Evolutionary conservation across 2,329 filamentous ascomycete species (phyloP).

Genomic region (Zymoseptoria pseudotritici): DNA sequence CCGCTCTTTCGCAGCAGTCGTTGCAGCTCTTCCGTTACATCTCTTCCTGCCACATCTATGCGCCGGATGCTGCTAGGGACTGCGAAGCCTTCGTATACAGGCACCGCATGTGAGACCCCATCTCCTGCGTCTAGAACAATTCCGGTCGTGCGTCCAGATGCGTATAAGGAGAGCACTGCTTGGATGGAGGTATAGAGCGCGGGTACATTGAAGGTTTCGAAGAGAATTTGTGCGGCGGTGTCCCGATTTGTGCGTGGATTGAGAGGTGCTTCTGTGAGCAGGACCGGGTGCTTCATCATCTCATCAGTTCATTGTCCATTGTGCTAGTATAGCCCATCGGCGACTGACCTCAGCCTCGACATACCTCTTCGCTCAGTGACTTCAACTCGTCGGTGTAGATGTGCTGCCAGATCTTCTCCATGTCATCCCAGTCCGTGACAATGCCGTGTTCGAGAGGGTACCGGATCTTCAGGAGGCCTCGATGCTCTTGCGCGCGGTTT

Average conservation of each 20-base stretch:
- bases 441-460: slow-evolving; percentile 97
- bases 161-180: slow-evolving; percentile 91
- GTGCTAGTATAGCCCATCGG: neutral
- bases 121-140: slow-evolving; percentile 94
- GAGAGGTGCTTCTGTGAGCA: slow-evolving; percentile 89
- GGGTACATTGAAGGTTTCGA: slow-evolving; percentile 97
- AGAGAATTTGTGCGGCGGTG: slow-evolving; percentile 91
- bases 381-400: slow-evolving; percentile 95
- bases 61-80: slow-evolving; percentile 91
- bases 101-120: slow-evolving; percentile 93
- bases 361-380: slow-evolving; percentile 90
- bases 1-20: slow-evolving; percentile 83
- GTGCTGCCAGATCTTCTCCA: slow-evolving; percentile 99
- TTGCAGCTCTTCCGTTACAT: slow-evolving; percentile 94
- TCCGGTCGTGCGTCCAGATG: slow-evolving; percentile 89
- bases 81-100: slow-evolving; percentile 95
- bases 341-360: slow-evolving; percentile 19
- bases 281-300: slow-evolving; percentile 68
- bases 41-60: slow-evolving; percentile 91
- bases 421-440: slow-evolving; percentile 98
- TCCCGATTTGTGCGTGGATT: slow-evolving; percentile 95
- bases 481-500: slow-evolving; percentile 79
- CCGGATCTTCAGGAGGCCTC: slow-evolving; percentile 87
- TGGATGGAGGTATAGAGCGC: slow-evolving; percentile 96
- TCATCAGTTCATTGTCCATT: slow-evolving; percentile 4